Percentiles rank a stretch among this genome's conserved stretches.
Evolutionary conservation across 2,329 filamentous ascomycete species (phyloP).

Genomic region (Neofusicoccum cordaticola): DNA sequence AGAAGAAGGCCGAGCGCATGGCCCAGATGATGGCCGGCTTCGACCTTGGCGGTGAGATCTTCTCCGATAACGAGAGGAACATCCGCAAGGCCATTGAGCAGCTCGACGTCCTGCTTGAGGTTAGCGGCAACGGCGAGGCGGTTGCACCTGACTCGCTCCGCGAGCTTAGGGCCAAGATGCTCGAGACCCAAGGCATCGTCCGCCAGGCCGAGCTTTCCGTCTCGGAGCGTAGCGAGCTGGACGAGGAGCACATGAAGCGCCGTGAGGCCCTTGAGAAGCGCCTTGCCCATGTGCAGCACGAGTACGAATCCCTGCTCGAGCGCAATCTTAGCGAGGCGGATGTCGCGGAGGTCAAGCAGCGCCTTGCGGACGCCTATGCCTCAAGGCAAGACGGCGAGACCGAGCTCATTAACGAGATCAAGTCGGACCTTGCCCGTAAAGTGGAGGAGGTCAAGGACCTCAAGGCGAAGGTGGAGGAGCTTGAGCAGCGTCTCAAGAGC

Average conservation of each 20-base stretch:
- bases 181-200: conserved; percentile 89
- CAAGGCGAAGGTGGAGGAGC: conserved; percentile 74
- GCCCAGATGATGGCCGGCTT: conserved; percentile 99
- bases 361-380: conserved; percentile 72
- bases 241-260: conserved; percentile 60
- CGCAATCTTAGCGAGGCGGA: conserved; percentile 76
- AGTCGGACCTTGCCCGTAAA: conserved; percentile 71
- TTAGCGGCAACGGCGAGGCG: conserved; percentile 72
- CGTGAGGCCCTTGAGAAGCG: conserved; percentile 74
- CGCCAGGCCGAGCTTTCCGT: conserved; percentile 87
- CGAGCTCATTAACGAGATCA: conserved; percentile 73
- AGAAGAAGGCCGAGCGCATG: conserved; percentile 98
- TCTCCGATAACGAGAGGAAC: conserved; percentile 86
- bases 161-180: conserved; percentile 71
- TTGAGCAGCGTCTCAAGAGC: conserved; percentile 70
- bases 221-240: conserved; percentile 66
- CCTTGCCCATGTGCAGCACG: conserved; percentile 69
- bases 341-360: conserved; percentile 77
- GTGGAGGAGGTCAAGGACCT: conserved; percentile 79
- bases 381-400: conserved; percentile 71
- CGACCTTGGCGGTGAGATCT: conserved; percentile 86
- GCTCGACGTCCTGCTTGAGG: conserved; percentile 73
- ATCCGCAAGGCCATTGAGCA: conserved; percentile 82
- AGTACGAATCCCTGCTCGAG: conserved; percentile 80
- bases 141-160: conserved; percentile 79